Conservation (phyloP, 2,329 filamentous ascomycete species). For the Arthrobotrys sinensis region DNA sequence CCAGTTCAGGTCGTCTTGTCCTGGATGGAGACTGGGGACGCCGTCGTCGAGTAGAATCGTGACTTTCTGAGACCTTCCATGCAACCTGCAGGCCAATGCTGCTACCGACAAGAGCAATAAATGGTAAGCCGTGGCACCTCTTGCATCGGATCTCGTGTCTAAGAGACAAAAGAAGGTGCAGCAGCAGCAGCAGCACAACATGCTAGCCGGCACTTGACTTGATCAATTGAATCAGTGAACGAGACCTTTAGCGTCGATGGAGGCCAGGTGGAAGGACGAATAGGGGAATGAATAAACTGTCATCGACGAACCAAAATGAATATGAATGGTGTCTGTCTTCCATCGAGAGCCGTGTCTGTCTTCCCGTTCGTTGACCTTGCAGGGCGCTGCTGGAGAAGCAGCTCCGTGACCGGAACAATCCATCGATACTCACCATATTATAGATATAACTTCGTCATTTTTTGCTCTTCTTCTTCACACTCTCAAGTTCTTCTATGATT, state of each 20-base stretch:
- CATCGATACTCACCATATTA: slow-evolving; percentile 7
- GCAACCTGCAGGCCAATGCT: slow-evolving; percentile 57
- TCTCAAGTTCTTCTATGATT: slow-evolving; percentile 33
- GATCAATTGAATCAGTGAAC: slow-evolving; percentile 29
- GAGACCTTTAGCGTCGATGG: slow-evolving; percentile 47
- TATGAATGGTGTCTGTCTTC: slow-evolving; percentile 25
- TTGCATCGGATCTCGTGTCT: slow-evolving; percentile 61
- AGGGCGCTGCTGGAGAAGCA: slow-evolving; percentile 38
- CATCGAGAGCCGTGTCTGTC: slow-evolving; percentile 21
- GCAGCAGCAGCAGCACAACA: slow-evolving; percentile 34
- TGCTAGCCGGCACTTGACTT: slow-evolving; percentile 37
- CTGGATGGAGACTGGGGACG: slow-evolving; percentile 12
- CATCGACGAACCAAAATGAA: slow-evolving; percentile 24
- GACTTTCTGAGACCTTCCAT: slow-evolving; percentile 60
- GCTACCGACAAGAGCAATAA: slow-evolving; percentile 30
- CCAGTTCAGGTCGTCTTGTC: slow-evolving; percentile 24
- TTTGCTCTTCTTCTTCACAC: background rate
- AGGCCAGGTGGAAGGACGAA: slow-evolving; percentile 8
- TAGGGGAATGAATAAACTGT: slow-evolving; percentile 7
- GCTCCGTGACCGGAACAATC: slow-evolving; percentile 53
- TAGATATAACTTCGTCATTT: slow-evolving; percentile 19
- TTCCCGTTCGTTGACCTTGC: slow-evolving; percentile 48
- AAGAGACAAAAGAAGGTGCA: slow-evolving; percentile 21
- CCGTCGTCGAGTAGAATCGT: slow-evolving; percentile 48
- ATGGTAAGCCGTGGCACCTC: slow-evolving; percentile 58